A percentile compares a stretch with the other conserved stretches of the same genome.
These are phyloP conservation scores for Salix udensis DNA, from an alignment of 345 rosid genomes.

Conservation along the genomic window DNA sequence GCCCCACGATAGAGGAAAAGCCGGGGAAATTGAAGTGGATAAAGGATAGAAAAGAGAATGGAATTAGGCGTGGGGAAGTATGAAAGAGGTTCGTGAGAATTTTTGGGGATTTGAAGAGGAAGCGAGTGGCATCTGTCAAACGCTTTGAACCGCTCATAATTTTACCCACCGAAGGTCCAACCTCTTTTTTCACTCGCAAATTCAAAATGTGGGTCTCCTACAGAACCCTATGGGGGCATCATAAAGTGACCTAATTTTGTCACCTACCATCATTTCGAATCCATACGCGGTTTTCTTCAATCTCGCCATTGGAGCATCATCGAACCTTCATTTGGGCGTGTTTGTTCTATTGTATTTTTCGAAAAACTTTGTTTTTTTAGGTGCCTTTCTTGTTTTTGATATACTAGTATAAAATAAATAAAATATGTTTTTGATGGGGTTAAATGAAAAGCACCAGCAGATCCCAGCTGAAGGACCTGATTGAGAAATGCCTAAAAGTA, in stretches of 20 bases:
- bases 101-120: constrained; percentile 7
- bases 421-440: no score
- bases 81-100: background rate
- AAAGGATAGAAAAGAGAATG: background rate
- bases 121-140: background rate
- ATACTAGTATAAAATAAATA: no score
- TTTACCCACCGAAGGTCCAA: constrained; percentile 5
- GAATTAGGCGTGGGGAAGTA: background rate
- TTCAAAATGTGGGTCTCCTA: background rate
- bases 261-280: background rate
- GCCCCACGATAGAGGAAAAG: background rate
- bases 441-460: no score
- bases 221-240: background rate
- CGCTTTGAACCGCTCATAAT: constrained; percentile 6
- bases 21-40: background rate
- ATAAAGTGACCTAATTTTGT: background rate
- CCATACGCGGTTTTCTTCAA: no score
- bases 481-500: no score
- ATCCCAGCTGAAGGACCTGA: no score
- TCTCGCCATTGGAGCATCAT: no score
- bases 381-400: no score
- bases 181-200: background rate
- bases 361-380: no score
- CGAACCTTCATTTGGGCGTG: no score
- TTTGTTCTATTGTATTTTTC: no score